phyloP scores from a whole-genome alignment of 2,329 filamentous ascomycete species.

The Neonectria neomacrospora region DNA sequence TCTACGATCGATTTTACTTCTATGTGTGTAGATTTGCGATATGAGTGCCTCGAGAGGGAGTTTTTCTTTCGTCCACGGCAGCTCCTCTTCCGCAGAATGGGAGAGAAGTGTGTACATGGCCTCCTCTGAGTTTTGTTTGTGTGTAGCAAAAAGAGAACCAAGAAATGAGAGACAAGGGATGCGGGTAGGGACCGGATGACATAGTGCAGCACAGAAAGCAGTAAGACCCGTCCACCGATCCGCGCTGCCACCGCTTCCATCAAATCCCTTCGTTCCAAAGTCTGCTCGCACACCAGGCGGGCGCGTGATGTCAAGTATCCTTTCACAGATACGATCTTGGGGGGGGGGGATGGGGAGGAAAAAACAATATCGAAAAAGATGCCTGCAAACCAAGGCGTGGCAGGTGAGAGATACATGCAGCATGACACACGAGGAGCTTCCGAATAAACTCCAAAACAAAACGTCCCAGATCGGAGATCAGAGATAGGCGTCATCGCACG shows the following conservation, averaged over 20 bases:
- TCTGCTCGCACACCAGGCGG: constrained; percentile 32
- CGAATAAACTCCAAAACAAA: constrained; percentile 44
- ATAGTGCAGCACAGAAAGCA: constrained; percentile 48
- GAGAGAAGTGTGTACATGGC: constrained; percentile 9
- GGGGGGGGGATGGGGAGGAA: constrained; percentile 22
- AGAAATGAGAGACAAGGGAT: constrained; percentile 23
- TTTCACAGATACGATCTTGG: constrained; percentile 32
- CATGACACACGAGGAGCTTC: constrained; percentile 37
- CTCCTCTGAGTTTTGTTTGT: constrained; percentile 33
- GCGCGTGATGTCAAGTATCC: constrained; percentile 35
- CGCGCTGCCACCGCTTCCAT: constrained; percentile 40
- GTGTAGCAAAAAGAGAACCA: constrained; percentile 36
- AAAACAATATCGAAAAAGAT: constrained; percentile 30
- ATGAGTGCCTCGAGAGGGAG: constrained; percentile 20
- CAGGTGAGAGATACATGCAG: constrained; percentile 38
- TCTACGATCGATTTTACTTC: constrained; percentile 36
- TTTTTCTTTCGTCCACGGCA: constrained; percentile 20
- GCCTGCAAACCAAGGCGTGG: constrained; percentile 39
- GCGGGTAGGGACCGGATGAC: constrained; percentile 39
- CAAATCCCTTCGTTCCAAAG: constrained; percentile 35
- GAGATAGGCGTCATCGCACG: constrained; percentile 25
- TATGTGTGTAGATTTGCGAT: constrained; percentile 27
- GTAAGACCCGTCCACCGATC: constrained; percentile 42
- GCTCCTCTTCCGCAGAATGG: neutral
- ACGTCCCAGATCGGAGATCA: constrained; percentile 34